Evolutionary conservation across 768 basidiomycete genomes (phyloP).

Genomic region (Trametes sanguinea): DNA sequence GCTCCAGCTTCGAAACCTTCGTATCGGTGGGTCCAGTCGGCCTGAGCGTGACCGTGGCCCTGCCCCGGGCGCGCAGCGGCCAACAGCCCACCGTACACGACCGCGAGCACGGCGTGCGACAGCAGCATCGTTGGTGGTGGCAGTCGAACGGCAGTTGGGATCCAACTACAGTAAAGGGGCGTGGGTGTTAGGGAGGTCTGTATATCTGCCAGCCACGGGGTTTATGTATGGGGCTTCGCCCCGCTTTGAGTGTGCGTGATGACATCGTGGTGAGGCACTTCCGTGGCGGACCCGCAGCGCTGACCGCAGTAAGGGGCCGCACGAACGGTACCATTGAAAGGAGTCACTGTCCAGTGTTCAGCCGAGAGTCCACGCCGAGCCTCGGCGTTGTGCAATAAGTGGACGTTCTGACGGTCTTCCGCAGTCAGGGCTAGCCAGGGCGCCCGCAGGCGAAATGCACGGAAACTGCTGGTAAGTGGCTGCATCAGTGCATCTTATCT

Average conservation of each 20-base stretch:
- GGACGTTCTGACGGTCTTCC: not conserved
- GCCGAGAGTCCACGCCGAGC: slow-evolving; percentile 1
- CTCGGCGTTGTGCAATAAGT: not conserved
- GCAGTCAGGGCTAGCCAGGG: not conserved
- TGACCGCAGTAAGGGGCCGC: slow-evolving; percentile 14
- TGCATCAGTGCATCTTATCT: not conserved
- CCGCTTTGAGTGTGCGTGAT: not conserved
- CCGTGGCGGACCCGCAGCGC: slow-evolving; percentile 4
- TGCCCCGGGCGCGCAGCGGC: slow-evolving; percentile 19
- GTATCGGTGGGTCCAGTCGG: slow-evolving; percentile 3
- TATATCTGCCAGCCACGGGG: not conserved
- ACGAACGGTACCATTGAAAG: not conserved
- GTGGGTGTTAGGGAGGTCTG: not conserved
- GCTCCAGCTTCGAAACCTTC: no score
- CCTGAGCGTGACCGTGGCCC: slow-evolving; percentile 1
- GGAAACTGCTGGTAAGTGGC: not conserved
- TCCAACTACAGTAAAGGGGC: not conserved
- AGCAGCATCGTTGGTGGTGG: slow-evolving; percentile 21
- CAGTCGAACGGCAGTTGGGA: not conserved
- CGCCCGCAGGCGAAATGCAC: not conserved
- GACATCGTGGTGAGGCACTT: slow-evolving; percentile 3
- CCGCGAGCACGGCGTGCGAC: slow-evolving; percentile 26
- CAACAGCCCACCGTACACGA: slow-evolving; percentile 23
- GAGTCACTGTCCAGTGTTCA: not conserved
- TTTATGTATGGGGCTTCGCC: not conserved